Percentiles rank a stretch among this genome's conserved stretches.
Conservation (phyloP, 306 rosid genomes). For the Ochetophila trinervis region DNA sequence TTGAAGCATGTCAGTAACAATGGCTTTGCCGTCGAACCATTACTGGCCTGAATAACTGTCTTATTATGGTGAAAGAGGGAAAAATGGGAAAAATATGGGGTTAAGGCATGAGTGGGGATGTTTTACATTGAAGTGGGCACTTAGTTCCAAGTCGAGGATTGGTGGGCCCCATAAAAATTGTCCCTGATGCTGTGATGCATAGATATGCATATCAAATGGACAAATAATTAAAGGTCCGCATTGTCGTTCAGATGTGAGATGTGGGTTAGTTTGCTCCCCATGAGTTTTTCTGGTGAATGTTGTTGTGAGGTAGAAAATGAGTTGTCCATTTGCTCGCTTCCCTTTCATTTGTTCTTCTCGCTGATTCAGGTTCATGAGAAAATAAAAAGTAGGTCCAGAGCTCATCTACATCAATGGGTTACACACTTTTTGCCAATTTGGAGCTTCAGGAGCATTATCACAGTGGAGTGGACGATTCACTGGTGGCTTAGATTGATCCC, state of each 20-base stretch:
- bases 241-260: slow-evolving; percentile 22
- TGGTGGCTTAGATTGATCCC: too few relatives aligned
- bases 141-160: not conserved
- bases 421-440: too few relatives aligned
- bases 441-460: too few relatives aligned
- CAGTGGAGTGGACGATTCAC: too few relatives aligned
- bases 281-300: not conserved
- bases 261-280: not conserved
- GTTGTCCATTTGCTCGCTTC: slow-evolving; percentile 10
- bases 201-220: not conserved
- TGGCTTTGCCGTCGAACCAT: slow-evolving; percentile 87
- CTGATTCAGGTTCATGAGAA: not conserved
- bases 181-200: not conserved
- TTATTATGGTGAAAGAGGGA: not conserved
- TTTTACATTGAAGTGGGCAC: not conserved
- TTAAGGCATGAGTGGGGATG: not conserved
- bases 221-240: slow-evolving; percentile 13
- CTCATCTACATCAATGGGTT: too few relatives aligned
- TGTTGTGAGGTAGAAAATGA: not conserved
- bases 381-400: not conserved
- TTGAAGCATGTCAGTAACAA: slow-evolving; percentile 75
- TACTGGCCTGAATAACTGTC: slow-evolving; percentile 9
- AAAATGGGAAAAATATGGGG: not conserved
- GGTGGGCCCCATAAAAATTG: slow-evolving; percentile 3
- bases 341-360: not conserved